Base-by-base conservation (phyloP, 768 basidiomycete species). In the Tricholoma bakamatsutake region DNA sequence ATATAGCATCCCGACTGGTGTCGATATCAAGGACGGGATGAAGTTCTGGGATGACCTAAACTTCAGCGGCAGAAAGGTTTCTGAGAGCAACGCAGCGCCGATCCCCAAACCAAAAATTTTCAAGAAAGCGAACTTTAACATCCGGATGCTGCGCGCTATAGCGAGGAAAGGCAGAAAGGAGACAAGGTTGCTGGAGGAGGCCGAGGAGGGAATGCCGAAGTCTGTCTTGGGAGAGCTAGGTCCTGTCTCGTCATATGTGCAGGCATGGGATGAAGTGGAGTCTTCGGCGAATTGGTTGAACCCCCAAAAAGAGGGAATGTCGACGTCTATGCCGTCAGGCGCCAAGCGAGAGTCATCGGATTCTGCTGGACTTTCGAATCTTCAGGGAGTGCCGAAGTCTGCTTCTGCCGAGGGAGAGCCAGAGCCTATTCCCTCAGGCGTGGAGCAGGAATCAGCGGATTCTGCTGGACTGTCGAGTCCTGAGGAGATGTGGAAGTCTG, bases 1-100 rank as follows among this genome's bases (percentile, higher is more conserved):
- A 5, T 73, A 74, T 50, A 70, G 62, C 31, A 69, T 85, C 43
- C 87, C 87, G 0, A 68, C 77, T 0, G 81, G 79, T 0, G 69
- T 85, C 9, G 60, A 66, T 27, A 57, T 66, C 45, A 69, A 75
- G 17, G 66, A 76, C n/a, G 73, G 80, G 52, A 68, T 73, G 34
- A 62, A 72, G 55, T 75, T 73, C 62, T 83, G 80, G 80, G 61
- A 72, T 27, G 66, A 59, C 5, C 66, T 82, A 43, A 76, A 76
- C 56, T 83, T 77, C 54, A 66, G 71, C 28, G 72, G 67, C 1
- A 67, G 62, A 43, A 13, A 52, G 5, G n/a, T 54, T 57, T 13
- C 57, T 46, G 21, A 24, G 21, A 24, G 21, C 21, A 24, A 3
- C 21, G 21, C 21, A 24, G 21, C 21, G 21, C 21, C 21, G 3